A percentile compares a stretch with the other conserved stretches of the same genome.
These are phyloP conservation scores for Tolypocladium endophyticum DNA, from an alignment of 2,329 filamentous ascomycete genomes.

Conservation along the genomic window DNA sequence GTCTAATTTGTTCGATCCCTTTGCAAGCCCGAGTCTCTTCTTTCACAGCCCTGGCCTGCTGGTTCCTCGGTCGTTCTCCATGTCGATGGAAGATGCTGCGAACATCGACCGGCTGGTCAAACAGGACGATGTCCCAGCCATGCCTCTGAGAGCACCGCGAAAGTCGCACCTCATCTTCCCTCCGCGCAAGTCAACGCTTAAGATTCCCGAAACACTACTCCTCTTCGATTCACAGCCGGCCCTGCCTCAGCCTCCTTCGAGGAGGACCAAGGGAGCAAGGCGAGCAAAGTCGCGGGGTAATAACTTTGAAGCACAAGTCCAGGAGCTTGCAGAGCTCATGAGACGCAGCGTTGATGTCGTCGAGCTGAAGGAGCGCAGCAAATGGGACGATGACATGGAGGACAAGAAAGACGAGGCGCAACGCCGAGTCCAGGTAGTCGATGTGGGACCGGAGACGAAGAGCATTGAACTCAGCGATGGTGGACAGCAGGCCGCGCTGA, in stretches of 20 bases:
- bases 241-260: slow-evolving; percentile 1
- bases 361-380: slow-evolving; percentile 31
- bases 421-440: slow-evolving; percentile 25
- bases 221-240: slow-evolving; percentile 29
- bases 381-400: slow-evolving; percentile 29
- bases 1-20: slow-evolving; percentile 44
- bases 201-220: slow-evolving; percentile 38
- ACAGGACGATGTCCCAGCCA: slow-evolving; percentile 4
- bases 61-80: slow-evolving; percentile 33
- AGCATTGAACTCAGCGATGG: slow-evolving; percentile 14
- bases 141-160: slow-evolving; percentile 18
- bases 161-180: slow-evolving; percentile 38
- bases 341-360: slow-evolving; percentile 34
- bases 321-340: slow-evolving; percentile 37
- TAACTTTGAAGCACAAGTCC: slow-evolving; percentile 34
- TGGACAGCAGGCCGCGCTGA: slow-evolving; percentile 14
- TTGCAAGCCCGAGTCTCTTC: slow-evolving; percentile 47
- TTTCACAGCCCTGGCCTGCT: slow-evolving; percentile 42
- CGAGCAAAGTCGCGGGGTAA: slow-evolving; percentile 20
- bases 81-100: slow-evolving; percentile 17
- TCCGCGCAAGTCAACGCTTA: slow-evolving; percentile 32
- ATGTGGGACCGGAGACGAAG: slow-evolving; percentile 21
- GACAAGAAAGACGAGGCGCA: slow-evolving; percentile 21
- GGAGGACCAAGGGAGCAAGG: slow-evolving; percentile 7
- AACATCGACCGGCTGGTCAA: slow-evolving; percentile 14